Evolutionary conservation across 2,329 filamentous ascomycete genomes (phyloP).

Genomic region (Colletotrichum viniferum): DNA sequence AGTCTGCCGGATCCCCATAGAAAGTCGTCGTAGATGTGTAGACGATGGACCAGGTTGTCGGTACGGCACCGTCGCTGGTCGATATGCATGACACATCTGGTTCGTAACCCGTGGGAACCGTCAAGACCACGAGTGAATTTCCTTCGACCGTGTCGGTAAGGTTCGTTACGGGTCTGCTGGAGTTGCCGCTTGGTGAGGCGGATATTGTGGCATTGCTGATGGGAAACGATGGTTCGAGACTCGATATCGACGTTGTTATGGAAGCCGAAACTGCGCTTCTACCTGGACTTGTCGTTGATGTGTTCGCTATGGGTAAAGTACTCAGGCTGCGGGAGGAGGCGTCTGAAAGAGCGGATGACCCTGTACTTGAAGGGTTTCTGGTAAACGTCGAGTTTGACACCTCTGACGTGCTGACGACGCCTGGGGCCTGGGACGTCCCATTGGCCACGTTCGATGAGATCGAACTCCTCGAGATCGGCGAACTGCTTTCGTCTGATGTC

Average conservation of each 20-base stretch:
- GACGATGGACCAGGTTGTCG: conserved; percentile 46
- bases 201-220: neutral
- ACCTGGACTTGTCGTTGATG: neutral
- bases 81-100: neutral
- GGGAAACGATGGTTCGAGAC: neutral
- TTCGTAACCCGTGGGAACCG: neutral
- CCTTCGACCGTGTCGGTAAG: neutral
- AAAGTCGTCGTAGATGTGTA: conserved; percentile 57
- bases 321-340: neutral
- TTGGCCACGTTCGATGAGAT: neutral
- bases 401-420: neutral
- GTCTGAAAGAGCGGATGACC: neutral
- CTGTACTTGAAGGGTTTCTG: neutral
- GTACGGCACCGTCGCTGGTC: neutral
- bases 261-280: neutral
- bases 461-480: neutral
- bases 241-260: neutral
- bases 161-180: neutral
- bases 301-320: neutral
- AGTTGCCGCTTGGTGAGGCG: neutral
- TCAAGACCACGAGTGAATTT: neutral
- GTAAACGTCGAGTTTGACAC: neutral
- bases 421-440: neutral
- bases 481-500: conserved; percentile 6
- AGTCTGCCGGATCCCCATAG: conserved; percentile 47